Conservation (phyloP, 1,139 yeast genomes). For the Wickerhamomyces sp. region DNA sequence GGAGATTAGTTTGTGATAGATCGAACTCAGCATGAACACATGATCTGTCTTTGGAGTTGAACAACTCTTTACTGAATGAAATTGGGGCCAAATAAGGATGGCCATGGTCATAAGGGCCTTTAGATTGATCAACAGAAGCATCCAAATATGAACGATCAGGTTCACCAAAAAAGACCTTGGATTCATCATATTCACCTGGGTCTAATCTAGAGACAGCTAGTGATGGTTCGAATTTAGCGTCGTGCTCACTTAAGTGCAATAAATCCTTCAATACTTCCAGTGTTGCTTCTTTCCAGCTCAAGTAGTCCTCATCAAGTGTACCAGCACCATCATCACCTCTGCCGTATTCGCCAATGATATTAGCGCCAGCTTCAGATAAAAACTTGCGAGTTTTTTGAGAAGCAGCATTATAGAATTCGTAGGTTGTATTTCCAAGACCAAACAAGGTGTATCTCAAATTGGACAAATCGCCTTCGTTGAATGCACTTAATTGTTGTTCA, state of each 20-base stretch:
- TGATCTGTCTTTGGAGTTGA: slow-evolving; percentile 56
- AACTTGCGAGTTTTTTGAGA: slow-evolving; percentile 58
- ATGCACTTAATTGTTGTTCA: slow-evolving; percentile 47
- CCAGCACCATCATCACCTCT: slow-evolving; percentile 96
- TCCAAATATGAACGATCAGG: slow-evolving; percentile 63
- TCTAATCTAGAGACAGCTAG: slow-evolving; percentile 41
- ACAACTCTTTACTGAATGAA: slow-evolving; percentile 59
- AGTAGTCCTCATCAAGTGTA: slow-evolving; percentile 90
- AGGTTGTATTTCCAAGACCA: slow-evolving; percentile 91
- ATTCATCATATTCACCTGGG: slow-evolving; percentile 30
- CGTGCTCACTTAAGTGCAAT: slow-evolving; percentile 70
- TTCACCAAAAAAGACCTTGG: slow-evolving; percentile 75
- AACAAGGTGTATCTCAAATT: slow-evolving; percentile 68
- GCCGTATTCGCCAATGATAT: slow-evolving; percentile 67
- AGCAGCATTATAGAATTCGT: slow-evolving; percentile 84
- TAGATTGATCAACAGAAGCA: slow-evolving; percentile 37
- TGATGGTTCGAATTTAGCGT: slow-evolving; percentile 72
- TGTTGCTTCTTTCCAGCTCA: slow-evolving; percentile 85
- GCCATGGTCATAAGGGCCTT: slow-evolving; percentile 79
- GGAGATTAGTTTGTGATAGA: slow-evolving; percentile 65
- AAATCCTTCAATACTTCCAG: slow-evolving; percentile 63
- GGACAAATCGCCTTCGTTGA: slow-evolving; percentile 57
- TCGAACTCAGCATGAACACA: slow-evolving; percentile 94
- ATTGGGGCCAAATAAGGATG: slow-evolving; percentile 85
- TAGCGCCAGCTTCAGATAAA: slow-evolving; percentile 60